Conservation (phyloP, 768 basidiomycete species). For the Mycena belliarum region DNA sequence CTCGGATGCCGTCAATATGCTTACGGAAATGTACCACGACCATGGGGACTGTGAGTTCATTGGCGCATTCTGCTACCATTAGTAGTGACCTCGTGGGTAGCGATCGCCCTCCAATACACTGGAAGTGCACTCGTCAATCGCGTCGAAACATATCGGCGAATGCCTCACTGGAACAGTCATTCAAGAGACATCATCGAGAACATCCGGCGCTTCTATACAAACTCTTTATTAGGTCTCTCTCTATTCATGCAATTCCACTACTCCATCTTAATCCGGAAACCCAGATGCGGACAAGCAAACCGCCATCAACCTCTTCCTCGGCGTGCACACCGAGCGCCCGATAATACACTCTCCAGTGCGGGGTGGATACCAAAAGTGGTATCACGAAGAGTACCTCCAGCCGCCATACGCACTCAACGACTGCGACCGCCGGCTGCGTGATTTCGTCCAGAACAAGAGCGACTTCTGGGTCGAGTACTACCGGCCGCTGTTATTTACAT, state of each 20-base stretch:
- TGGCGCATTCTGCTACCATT: neutral
- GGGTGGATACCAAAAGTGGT: constrained; percentile 86
- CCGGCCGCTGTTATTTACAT: constrained; percentile 79
- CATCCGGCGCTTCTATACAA: constrained; percentile 91
- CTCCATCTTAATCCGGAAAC: neutral
- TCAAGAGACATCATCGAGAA: constrained; percentile 96
- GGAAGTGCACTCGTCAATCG: constrained; percentile 95
- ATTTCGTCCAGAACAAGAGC: constrained; percentile 58
- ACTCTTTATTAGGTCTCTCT: constrained; percentile 77
- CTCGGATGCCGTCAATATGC: constrained; percentile 92
- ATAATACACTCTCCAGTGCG: constrained; percentile 52
- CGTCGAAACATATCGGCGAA: constrained; percentile 92
- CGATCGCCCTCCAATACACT: constrained; percentile 94
- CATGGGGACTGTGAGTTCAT: constrained; percentile 87
- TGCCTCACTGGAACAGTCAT: constrained; percentile 97
- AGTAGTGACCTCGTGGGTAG: constrained; percentile 38
- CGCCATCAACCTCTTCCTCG: constrained; percentile 96
- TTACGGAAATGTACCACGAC: constrained; percentile 99
- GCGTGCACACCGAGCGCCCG: constrained; percentile 62
- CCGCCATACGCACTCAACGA: constrained; percentile 67
- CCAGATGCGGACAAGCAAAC: constrained; percentile 95
- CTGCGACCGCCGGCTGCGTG: constrained; percentile 59
- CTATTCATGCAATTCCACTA: neutral
- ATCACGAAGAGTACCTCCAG: constrained; percentile 65
- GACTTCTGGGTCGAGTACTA: constrained; percentile 94